These are phyloP conservation scores for Agrocybe pediades DNA, from an alignment of 768 basidiomycete genomes.

Conservation along the genomic window DNA sequence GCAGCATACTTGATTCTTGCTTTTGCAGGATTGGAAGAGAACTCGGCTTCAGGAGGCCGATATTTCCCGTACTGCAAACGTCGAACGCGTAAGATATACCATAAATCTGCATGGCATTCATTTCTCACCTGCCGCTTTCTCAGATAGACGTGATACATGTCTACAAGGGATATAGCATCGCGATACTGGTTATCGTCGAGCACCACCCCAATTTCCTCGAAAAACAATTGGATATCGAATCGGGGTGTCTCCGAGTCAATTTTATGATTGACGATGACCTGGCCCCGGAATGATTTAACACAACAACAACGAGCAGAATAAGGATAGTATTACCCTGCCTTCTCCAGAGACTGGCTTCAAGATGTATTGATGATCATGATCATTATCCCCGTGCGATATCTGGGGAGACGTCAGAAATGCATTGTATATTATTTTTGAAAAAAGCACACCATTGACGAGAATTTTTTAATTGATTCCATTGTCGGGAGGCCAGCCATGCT, in stretches of 20 bases:
- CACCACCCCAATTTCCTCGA: conserved; percentile 91
- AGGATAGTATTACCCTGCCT: conserved; percentile 63
- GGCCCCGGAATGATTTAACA: background rate
- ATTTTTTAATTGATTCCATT: conserved; percentile 68
- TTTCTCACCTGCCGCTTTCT: conserved; percentile 72
- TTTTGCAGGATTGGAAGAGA: conserved; percentile 57
- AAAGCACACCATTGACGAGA: conserved; percentile 68
- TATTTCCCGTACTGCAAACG: conserved; percentile 77
- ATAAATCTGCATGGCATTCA: background rate
- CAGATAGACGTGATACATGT: conserved; percentile 96
- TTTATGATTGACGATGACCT: conserved; percentile 85
- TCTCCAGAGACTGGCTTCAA: conserved; percentile 95
- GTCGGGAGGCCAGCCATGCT: conserved; percentile 73
- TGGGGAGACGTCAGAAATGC: conserved; percentile 16
- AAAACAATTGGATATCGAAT: conserved; percentile 84
- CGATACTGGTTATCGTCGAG: conserved; percentile 95
- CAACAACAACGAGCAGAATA: conserved; percentile 5
- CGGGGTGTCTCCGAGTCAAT: conserved; percentile 74
- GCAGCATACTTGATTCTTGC: conserved; percentile 80
- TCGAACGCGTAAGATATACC: conserved; percentile 11
- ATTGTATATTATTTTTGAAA: background rate
- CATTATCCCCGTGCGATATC: conserved; percentile 50
- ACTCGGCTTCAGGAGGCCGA: conserved; percentile 65
- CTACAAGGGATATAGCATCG: conserved; percentile 88
- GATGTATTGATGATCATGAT: conserved; percentile 84